A percentile compares a stretch with the other conserved stretches of the same genome.
Evolutionary conservation across 2,329 filamentous ascomycete genomes (phyloP).

Genomic region (Alternaria ventricosa): DNA sequence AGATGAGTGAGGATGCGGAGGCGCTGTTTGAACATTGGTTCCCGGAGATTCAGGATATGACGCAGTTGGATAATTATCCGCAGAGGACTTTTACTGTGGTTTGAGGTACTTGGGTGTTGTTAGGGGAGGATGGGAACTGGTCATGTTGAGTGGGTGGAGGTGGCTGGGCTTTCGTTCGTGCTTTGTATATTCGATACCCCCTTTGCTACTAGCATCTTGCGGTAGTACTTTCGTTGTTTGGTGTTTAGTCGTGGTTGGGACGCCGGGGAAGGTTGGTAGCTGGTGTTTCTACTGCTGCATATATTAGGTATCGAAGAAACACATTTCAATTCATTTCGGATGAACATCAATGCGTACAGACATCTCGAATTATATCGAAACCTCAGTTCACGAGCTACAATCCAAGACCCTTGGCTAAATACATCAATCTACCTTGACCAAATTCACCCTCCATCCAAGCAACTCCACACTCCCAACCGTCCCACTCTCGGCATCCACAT

Average conservation of each 20-base stretch:
- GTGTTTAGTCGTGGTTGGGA: neutral
- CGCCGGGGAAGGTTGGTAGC: neutral
- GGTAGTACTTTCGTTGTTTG: neutral
- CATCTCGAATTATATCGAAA: neutral
- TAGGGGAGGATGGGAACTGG: neutral
- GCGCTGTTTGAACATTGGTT: slow-evolving; percentile 46
- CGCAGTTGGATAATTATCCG: slow-evolving; percentile 40
- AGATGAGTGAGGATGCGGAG: slow-evolving; percentile 46
- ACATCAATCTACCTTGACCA: slow-evolving; percentile 10
- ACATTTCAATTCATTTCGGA: neutral
- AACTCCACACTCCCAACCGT: slow-evolving; percentile 18
- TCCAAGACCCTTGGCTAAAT: neutral
- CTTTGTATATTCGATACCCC: slow-evolving; percentile 1
- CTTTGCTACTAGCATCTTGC: neutral
- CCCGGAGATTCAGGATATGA: slow-evolving; percentile 46
- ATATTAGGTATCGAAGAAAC: neutral
- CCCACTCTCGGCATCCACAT: slow-evolving; percentile 1
- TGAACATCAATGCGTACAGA: neutral
- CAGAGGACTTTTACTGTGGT: slow-evolving; percentile 40
- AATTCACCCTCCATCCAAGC: slow-evolving; percentile 19
- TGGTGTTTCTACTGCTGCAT: neutral
- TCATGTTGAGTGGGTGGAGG: neutral
- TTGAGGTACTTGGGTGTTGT: slow-evolving; percentile 7
- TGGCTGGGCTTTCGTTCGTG: neutral
- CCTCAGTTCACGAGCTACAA: neutral